These are phyloP conservation scores for Aquanectria penicillioides DNA, from an alignment of 2,329 filamentous ascomycete genomes.

Conservation along the genomic window DNA sequence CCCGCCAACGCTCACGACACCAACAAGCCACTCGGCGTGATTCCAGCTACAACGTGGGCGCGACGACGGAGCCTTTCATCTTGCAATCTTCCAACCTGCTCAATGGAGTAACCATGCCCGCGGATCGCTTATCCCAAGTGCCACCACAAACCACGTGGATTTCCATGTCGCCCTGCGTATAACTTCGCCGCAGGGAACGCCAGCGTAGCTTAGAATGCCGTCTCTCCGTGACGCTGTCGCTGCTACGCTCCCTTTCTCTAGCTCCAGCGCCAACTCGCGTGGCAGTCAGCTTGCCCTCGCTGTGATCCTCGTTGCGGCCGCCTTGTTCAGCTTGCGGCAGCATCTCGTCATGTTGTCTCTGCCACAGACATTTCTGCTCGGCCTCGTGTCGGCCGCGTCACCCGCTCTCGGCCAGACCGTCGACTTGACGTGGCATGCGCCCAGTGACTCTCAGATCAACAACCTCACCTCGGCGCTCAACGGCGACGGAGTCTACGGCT, in stretches of 20 bases:
- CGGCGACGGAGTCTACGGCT: slow-evolving; percentile 74
- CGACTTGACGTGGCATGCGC: slow-evolving; percentile 67
- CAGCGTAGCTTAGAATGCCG: no score
- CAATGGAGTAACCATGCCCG: not conserved
- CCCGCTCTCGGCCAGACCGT: slow-evolving; percentile 29
- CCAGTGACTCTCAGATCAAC: slow-evolving; percentile 66
- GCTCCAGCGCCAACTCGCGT: slow-evolving; percentile 1
- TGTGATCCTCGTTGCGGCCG: slow-evolving; percentile 7
- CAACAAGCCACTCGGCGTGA: slow-evolving; percentile 4
- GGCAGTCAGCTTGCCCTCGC: slow-evolving; percentile 15
- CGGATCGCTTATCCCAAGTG: not conserved
- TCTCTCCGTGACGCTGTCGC: not conserved
- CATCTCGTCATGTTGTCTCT: slow-evolving; percentile 29
- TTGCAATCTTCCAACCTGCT: not conserved
- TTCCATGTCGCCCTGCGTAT: not conserved
- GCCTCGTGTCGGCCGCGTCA: slow-evolving; percentile 26
- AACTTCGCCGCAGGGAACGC: no score
- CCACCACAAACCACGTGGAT: not conserved
- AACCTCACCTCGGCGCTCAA: slow-evolving; percentile 67
- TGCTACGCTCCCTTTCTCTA: not conserved
- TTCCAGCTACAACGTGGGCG: slow-evolving; percentile 6
- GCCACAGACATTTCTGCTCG: slow-evolving; percentile 21
- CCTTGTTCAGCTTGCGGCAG: slow-evolving; percentile 16
- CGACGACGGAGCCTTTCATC: not conserved
- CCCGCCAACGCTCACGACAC: no score